A percentile compares a stretch with the other conserved stretches of the same genome.
These are phyloP conservation scores for Serpula lacrymans DNA, from an alignment of 768 basidiomycete species.

Conservation along the genomic window DNA sequence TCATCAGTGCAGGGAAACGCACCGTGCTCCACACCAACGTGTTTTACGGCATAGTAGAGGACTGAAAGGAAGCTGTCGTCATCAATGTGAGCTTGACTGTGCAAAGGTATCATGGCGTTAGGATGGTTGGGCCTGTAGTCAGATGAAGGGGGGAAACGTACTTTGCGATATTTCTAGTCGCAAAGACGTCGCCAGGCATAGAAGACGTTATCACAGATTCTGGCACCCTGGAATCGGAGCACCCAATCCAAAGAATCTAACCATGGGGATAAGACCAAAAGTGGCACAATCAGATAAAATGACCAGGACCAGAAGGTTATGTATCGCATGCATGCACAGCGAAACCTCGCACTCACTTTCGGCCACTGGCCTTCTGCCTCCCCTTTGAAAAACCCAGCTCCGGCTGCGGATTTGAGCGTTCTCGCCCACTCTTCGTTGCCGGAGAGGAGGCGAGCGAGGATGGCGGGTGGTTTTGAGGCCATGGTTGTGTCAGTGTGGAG, in stretches of 20 bases:
- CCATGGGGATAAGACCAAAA: no score
- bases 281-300: no score
- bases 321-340: no score
- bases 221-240: conserved; percentile 83
- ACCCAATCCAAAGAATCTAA: conserved; percentile 79
- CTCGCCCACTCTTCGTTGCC: conserved; percentile 76
- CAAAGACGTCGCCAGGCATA: conserved; percentile 78
- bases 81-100: conserved; percentile 65
- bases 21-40: conserved; percentile 72
- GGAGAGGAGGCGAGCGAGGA: conserved; percentile 41
- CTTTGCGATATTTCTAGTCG: conserved; percentile 88
- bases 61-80: conserved; percentile 72
- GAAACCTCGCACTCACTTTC: conserved; percentile 51
- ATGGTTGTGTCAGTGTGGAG: no score
- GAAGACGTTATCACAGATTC: conserved; percentile 69
- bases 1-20: conserved; percentile 26
- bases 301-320: no score
- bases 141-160: conserved; percentile 27
- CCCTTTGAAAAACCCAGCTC: conserved; percentile 58
- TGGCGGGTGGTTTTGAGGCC: no score
- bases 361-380: conserved; percentile 63
- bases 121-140: neutral
- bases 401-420: no score
- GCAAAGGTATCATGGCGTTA: no score
- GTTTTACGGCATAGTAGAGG: conserved; percentile 66